These are phyloP conservation scores for Xylaria polymorpha DNA, from an alignment of 2,329 filamentous ascomycete genomes.

Conservation along the genomic window DNA sequence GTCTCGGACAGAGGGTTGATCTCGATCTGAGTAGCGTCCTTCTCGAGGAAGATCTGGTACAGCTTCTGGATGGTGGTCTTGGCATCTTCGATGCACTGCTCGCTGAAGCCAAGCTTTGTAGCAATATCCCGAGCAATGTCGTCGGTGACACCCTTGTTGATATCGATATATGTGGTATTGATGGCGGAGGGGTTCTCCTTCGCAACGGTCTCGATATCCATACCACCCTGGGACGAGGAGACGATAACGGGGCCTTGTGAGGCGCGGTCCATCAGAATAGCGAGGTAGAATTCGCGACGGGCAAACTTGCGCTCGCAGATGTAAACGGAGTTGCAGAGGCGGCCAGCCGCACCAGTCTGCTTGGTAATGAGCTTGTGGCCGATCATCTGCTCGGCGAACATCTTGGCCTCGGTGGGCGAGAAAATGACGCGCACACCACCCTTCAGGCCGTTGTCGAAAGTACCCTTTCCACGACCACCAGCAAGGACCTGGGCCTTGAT, in stretches of 20 bases:
- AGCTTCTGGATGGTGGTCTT: conserved; percentile 98
- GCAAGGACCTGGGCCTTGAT: conserved; percentile 99
- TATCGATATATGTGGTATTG: conserved; percentile 91
- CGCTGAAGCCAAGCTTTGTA: conserved; percentile 93
- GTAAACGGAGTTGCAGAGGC: conserved; percentile 96
- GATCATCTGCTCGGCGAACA: conserved; percentile 99
- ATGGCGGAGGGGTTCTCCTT: conserved; percentile 98
- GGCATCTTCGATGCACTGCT: conserved; percentile 96
- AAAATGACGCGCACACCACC: conserved; percentile 99
- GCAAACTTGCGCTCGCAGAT: conserved; percentile 99
- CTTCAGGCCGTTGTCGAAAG: conserved; percentile 98
- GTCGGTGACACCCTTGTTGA: conserved; percentile 94
- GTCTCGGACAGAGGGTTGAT: conserved; percentile 99
- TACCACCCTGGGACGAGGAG: conserved; percentile 96
- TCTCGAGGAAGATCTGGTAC: conserved; percentile 98
- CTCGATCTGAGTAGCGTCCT: conserved; percentile 98
- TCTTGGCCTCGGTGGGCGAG: conserved; percentile 94
- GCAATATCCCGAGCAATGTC: conserved; percentile 92
- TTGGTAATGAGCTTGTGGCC: conserved; percentile 99
- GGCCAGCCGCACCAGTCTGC: conserved; percentile 93
- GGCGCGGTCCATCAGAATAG: conserved; percentile 96
- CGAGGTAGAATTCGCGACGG: conserved; percentile 98
- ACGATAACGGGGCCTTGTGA: conserved; percentile 95
- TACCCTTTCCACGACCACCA: conserved; percentile 96
- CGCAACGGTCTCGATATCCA: conserved; percentile 98